Evolutionary conservation across 805 yeast species (phyloP).

Genomic region (Sugiyamaella valdiviana): DNA sequence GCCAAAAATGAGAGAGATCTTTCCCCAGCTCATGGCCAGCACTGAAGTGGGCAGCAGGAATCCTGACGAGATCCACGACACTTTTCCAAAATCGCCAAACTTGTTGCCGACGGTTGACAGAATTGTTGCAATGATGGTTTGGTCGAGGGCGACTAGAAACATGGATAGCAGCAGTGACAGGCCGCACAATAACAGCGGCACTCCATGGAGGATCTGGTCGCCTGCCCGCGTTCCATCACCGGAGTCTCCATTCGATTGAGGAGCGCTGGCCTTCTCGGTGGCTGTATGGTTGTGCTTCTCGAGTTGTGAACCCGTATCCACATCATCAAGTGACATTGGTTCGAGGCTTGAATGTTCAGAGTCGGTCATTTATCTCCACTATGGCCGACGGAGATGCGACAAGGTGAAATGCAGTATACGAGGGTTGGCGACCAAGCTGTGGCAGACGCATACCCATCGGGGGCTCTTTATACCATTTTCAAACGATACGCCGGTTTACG

Average conservation of each 20-base stretch:
- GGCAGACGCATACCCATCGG: too few species aligned
- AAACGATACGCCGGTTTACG: too few species aligned
- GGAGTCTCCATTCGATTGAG: slow-evolving; percentile 11
- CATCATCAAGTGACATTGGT: too few species aligned
- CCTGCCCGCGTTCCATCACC: slow-evolving; percentile 24
- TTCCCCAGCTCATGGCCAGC: slow-evolving; percentile 59
- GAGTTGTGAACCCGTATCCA: too few species aligned
- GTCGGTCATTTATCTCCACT: too few species aligned
- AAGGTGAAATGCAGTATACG: too few species aligned
- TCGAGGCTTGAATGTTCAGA: too few species aligned
- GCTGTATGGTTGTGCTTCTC: background rate
- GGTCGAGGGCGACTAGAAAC: slow-evolving; percentile 38
- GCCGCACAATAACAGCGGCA: slow-evolving; percentile 15
- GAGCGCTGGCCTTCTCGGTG: too few species aligned
- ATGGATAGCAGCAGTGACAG: slow-evolving; percentile 18
- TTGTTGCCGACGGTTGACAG: slow-evolving; percentile 48
- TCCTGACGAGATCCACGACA: slow-evolving; percentile 61
- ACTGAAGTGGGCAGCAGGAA: slow-evolving; percentile 56
- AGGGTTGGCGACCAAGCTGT: too few species aligned
- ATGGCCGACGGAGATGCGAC: too few species aligned
- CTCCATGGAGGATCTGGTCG: slow-evolving; percentile 22
- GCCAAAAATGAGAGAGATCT: slow-evolving; percentile 47
- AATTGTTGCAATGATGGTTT: slow-evolving; percentile 49
- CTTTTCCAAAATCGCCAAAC: slow-evolving; percentile 37
- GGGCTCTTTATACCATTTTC: too few species aligned